Percentiles rank a stretch among this genome's conserved stretches.
phyloP scores from a whole-genome alignment of 768 basidiomycete genomes.

The Lepiota brunneoincarnata region DNA sequence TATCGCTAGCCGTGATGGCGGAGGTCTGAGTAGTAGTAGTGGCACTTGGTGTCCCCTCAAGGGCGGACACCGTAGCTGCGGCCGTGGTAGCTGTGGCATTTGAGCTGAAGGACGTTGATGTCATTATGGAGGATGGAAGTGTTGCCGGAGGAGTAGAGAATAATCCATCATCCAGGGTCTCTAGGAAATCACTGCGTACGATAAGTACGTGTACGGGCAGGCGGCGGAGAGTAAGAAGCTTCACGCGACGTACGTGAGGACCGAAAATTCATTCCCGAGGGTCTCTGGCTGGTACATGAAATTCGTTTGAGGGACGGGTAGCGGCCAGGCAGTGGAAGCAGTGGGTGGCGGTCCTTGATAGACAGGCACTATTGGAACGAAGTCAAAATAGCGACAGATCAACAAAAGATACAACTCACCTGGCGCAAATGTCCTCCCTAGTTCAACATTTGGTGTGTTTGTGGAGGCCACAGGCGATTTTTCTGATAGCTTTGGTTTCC shows the following conservation, averaged over 20 bases:
- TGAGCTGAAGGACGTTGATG: conserved; percentile 33
- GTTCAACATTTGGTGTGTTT: conserved; percentile 20
- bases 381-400: not conserved
- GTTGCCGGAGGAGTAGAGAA: conserved; percentile 69
- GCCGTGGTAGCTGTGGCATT: conserved; percentile 11
- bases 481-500: conserved; percentile 48
- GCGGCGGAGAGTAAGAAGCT: not conserved
- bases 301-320: conserved; percentile 42
- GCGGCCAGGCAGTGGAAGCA: conserved; percentile 49
- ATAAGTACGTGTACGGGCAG: conserved; percentile 7
- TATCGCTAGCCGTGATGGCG: conserved; percentile 14
- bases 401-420: conserved; percentile 26
- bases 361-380: conserved; percentile 29
- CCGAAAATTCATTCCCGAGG: conserved; percentile 79
- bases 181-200: conserved; percentile 72
- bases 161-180: conserved; percentile 80
- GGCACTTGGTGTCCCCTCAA: conserved; percentile 10
- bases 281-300: conserved; percentile 73
- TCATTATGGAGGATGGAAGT: conserved; percentile 47
- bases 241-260: conserved; percentile 57
- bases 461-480: conserved; percentile 36
- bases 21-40: conserved; percentile 11
- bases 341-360: conserved; percentile 33
- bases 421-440: conserved; percentile 42
- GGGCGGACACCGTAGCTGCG: conserved; percentile 12